phyloP scores from a whole-genome alignment of 257 asterid genomes.

The Solanum virginianum region DNA sequence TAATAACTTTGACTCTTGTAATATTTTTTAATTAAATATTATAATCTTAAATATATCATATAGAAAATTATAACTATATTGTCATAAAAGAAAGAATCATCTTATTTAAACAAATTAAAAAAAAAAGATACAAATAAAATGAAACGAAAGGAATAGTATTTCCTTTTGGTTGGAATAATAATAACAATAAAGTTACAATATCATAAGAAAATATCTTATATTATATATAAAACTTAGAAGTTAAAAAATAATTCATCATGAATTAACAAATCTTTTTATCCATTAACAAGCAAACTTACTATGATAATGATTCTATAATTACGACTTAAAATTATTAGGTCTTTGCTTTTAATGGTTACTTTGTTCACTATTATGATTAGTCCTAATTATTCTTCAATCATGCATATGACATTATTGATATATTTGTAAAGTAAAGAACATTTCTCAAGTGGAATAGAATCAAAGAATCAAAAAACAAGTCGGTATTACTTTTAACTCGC shows the following conservation, averaged over 20 bases:
- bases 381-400: not conserved
- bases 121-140: no score
- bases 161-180: not conserved
- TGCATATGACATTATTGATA: not conserved
- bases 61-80: fast-evolving
- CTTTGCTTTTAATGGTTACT: not conserved
- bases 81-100: no score
- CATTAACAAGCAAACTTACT: not conserved
- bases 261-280: no score
- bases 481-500: no score
- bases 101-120: no score
- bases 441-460: no score
- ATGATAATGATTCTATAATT: not conserved
- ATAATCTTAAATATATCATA: no score
- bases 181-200: not conserved
- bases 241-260: no score
- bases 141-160: not conserved
- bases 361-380: not conserved
- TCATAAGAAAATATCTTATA: not conserved
- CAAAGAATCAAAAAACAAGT: no score
- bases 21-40: no score
- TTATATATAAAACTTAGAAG: no score
- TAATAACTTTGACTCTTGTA: no score
- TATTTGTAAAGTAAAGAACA: not conserved
- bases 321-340: not conserved